A percentile compares a stretch with the other conserved stretches of the same genome.
These are phyloP conservation scores for Neonothopanus nambi DNA, from an alignment of 1,284 basidiomycete genomes.

Conservation along the genomic window DNA sequence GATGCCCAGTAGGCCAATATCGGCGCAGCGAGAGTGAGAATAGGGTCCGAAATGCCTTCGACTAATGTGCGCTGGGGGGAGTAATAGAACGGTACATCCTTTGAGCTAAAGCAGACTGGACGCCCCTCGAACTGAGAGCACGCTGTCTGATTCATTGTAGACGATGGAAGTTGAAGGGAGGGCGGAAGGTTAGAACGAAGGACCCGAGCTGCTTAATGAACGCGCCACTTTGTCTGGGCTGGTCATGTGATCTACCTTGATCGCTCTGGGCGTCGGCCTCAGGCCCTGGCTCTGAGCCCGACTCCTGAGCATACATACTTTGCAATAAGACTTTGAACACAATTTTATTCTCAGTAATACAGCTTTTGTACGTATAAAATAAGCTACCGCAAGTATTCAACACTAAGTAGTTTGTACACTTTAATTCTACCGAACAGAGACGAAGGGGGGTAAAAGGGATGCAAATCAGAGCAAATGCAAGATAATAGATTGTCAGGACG, in stretches of 20 bases:
- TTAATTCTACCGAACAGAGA: not conserved
- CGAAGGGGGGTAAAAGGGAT: not conserved
- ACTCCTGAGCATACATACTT: too few relatives aligned
- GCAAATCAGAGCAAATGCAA: not conserved
- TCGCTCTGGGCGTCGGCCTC: too few relatives aligned
- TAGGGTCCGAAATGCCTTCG: constrained; percentile 68
- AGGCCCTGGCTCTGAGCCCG: too few relatives aligned
- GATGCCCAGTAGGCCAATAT: constrained; percentile 87
- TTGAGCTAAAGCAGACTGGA: constrained; percentile 28
- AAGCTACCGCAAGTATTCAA: constrained; percentile 3
- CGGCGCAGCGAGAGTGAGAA: constrained; percentile 75
- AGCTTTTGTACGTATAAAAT: not conserved
- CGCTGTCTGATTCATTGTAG: constrained; percentile 17
- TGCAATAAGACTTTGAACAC: too few relatives aligned
- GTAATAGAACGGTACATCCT: constrained; percentile 62
- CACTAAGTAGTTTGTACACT: constrained; percentile 10
- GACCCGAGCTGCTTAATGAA: too few relatives aligned
- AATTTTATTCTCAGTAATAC: too few relatives aligned
- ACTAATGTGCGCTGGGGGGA: constrained; percentile 53
- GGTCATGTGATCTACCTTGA: too few relatives aligned
- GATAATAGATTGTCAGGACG: not conserved
- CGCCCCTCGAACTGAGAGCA: constrained; percentile 25
- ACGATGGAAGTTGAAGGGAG: too few relatives aligned
- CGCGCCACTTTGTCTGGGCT: too few relatives aligned
- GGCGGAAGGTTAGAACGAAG: too few relatives aligned